phyloP scores from a whole-genome alignment of 805 yeast species.

The Sporopachydermia lactativora region DNA sequence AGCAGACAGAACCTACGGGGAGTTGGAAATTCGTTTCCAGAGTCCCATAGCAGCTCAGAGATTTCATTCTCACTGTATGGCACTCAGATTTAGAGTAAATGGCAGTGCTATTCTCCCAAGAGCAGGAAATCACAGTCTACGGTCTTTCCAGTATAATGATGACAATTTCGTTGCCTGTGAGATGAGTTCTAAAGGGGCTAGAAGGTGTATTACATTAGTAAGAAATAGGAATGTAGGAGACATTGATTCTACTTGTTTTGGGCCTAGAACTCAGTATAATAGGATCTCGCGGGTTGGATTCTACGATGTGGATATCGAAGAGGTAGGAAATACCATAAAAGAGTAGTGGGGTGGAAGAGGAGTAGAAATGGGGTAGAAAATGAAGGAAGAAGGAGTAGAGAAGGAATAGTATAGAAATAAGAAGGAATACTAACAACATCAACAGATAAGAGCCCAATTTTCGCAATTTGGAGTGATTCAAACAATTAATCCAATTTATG shows the following conservation, averaged over 20 bases:
- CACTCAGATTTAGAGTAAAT: slow-evolving; percentile 13
- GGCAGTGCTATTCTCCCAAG: slow-evolving; percentile 6
- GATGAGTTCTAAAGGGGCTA: neutral
- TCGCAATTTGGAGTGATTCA: slow-evolving; percentile 8
- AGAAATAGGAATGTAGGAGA: neutral
- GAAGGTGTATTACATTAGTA: neutral
- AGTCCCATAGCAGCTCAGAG: slow-evolving; percentile 6
- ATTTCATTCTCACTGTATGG: slow-evolving; percentile 8
- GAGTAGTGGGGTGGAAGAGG: neutral
- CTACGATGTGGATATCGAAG: neutral
- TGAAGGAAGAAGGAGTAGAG: slow-evolving; percentile 6
- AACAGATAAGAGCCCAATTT: slow-evolving; percentile 8
- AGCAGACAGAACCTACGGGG: neutral
- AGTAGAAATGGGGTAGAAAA: slow-evolving; percentile 2
- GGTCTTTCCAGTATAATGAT: neutral
- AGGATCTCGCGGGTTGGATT: neutral
- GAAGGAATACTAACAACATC: slow-evolving; percentile 3
- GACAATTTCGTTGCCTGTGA: neutral
- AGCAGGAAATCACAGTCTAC: neutral
- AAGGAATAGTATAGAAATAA: slow-evolving; percentile 4
- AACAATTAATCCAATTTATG: slow-evolving; percentile 8
- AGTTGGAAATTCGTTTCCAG: slow-evolving; percentile 9
- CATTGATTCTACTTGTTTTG: neutral
- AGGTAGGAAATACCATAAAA: neutral
- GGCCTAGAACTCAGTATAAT: slow-evolving; percentile 1